Conservation (phyloP, 169 alveolate genomes). For the Cryptosporidium sp. region DNA sequence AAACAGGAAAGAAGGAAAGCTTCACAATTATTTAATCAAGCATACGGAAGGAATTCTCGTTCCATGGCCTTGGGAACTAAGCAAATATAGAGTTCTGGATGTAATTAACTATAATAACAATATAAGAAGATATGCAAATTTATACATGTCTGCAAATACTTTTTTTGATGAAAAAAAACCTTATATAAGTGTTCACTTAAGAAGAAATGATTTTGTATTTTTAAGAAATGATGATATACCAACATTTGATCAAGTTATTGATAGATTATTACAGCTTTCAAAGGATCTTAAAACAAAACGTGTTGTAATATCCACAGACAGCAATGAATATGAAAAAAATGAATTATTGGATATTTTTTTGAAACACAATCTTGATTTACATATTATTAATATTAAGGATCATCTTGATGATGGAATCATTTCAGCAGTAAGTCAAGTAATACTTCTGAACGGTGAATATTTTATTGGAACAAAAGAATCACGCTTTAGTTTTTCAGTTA, state of each 20-base stretch:
- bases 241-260: conserved; percentile 39
- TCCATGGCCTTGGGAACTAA: conserved; percentile 70
- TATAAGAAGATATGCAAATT: neutral
- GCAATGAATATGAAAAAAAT: conserved; percentile 13
- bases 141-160: conserved; percentile 21
- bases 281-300: conserved; percentile 10
- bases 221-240: conserved; percentile 53
- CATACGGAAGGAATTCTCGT: conserved; percentile 60
- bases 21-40: conserved; percentile 26
- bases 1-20: neutral
- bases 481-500: conserved; percentile 46
- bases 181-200: conserved; percentile 47
- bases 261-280: conserved; percentile 28
- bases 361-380: conserved; percentile 1
- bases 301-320: conserved; percentile 53
- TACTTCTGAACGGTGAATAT: conserved; percentile 36
- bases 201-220: conserved; percentile 57
- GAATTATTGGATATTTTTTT: neutral
- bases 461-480: conserved; percentile 72
- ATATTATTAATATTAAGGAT: neutral
- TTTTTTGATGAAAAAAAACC: conserved; percentile 25
- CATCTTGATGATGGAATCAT: conserved; percentile 55
- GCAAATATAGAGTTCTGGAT: conserved; percentile 9
- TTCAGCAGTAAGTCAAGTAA: conserved; percentile 61
- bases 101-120: conserved; percentile 8